phyloP scores from a whole-genome alignment of 805 yeast species.

The Starmera amethionina region DNA sequence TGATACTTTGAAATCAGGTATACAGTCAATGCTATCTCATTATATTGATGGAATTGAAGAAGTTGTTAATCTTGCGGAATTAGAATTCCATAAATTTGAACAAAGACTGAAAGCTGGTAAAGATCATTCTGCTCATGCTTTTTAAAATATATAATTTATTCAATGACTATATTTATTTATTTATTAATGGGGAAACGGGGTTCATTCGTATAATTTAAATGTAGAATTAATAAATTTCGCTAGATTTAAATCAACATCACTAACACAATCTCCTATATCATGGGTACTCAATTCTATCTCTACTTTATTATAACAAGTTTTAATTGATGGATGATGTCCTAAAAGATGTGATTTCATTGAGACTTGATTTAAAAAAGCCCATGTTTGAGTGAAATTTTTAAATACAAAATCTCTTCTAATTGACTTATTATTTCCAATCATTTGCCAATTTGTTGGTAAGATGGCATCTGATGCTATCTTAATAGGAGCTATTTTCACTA shows the following conservation, averaged over 20 bases:
- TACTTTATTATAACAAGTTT: slow-evolving; percentile 48
- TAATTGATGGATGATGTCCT: slow-evolving; percentile 67
- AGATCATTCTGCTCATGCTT: neutral
- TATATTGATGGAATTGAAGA: slow-evolving; percentile 91
- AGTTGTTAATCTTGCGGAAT: slow-evolving; percentile 36
- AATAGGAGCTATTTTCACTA: slow-evolving; percentile 20
- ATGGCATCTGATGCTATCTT: slow-evolving; percentile 9
- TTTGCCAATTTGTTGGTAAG: slow-evolving; percentile 17
- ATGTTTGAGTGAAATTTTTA: slow-evolving; percentile 47
- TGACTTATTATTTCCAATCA: neutral
- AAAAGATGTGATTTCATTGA: slow-evolving; percentile 45
- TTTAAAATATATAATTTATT: neutral
- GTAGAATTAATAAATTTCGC: slow-evolving; percentile 26
- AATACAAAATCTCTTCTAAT: slow-evolving; percentile 32
- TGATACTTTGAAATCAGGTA: slow-evolving; percentile 89
- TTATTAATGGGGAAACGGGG: no score
- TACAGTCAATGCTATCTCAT: slow-evolving; percentile 94
- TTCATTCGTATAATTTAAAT: neutral
- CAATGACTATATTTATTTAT: neutral
- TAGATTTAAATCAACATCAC: slow-evolving; percentile 48
- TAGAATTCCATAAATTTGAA: slow-evolving; percentile 20
- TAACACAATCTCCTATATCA: slow-evolving; percentile 42
- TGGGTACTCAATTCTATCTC: slow-evolving; percentile 52
- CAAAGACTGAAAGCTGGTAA: slow-evolving; percentile 8
- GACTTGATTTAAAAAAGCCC: slow-evolving; percentile 51